Percentiles rank a stretch among this genome's conserved stretches.
These are phyloP conservation scores for Jamesozyma piceae DNA, from an alignment of 805 yeast genomes.

Conservation along the genomic window DNA sequence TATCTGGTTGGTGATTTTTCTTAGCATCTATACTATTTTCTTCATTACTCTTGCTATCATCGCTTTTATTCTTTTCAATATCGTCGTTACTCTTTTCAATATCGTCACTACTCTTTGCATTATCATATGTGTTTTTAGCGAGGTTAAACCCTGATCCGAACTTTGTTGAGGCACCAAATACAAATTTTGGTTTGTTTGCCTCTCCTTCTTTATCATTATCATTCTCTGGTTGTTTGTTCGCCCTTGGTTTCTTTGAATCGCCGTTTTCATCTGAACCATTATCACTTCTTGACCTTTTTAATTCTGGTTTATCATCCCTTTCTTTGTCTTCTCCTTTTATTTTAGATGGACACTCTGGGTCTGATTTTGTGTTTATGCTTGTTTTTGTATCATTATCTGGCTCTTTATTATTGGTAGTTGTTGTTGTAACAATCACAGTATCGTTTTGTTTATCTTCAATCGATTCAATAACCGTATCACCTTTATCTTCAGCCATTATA, in stretches of 20 bases:
- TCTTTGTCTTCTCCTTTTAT: not conserved
- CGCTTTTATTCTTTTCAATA: not conserved
- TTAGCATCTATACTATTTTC: slow-evolving; percentile 1
- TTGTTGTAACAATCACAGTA: not conserved
- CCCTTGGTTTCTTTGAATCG: not conserved
- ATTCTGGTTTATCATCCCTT: not conserved
- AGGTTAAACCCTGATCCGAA: slow-evolving; percentile 36
- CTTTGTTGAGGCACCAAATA: slow-evolving; percentile 45
- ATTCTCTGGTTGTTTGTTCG: not conserved
- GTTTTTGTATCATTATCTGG: not conserved
- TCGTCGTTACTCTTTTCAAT: slow-evolving; percentile 6
- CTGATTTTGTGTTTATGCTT: no score
- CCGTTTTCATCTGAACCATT: slow-evolving; percentile 11
- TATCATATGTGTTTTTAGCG: slow-evolving; percentile 6
- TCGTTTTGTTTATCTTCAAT: not conserved
- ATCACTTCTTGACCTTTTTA: slow-evolving; percentile 14
- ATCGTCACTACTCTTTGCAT: not conserved
- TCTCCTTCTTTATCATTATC: slow-evolving; percentile 1
- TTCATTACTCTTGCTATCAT: not conserved
- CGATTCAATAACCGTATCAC: no score
- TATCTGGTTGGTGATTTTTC: slow-evolving; percentile 3
- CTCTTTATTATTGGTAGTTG: not conserved
- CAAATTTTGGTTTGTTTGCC: slow-evolving; percentile 36
- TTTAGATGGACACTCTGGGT: no score
- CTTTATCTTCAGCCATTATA: no score